phyloP scores from a whole-genome alignment of 164 flowering plant species.

The Magnolia changhungtana region DNA sequence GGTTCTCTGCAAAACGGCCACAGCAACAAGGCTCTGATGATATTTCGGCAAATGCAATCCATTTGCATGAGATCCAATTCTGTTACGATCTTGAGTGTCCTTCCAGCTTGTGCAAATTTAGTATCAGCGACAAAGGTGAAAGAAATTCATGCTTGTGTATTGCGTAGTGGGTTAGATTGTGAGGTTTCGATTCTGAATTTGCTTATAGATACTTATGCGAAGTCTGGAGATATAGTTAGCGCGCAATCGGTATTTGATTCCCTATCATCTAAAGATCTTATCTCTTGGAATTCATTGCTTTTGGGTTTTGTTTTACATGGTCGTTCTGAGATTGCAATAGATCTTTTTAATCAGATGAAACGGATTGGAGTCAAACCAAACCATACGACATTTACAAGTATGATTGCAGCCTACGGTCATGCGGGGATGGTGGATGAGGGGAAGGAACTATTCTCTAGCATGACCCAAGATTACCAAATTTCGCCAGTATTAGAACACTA shows the following conservation, averaged over 20 bases:
- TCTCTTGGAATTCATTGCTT: constrained; percentile 29
- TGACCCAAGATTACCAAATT: constrained; percentile 22
- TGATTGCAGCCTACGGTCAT: constrained; percentile 22
- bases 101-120: constrained; percentile 30
- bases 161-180: constrained; percentile 15
- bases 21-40: constrained; percentile 21
- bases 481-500: constrained; percentile 26
- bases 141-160: constrained; percentile 24
- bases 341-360: constrained; percentile 21
- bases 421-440: constrained; percentile 27
- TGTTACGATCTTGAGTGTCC: constrained; percentile 27
- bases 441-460: constrained; percentile 21
- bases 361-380: constrained; percentile 21
- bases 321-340: constrained; percentile 10
- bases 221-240: constrained; percentile 24
- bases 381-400: constrained; percentile 19
- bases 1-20: constrained; percentile 27
- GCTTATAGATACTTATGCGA: constrained; percentile 27
- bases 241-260: constrained; percentile 23
- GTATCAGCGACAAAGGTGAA: constrained; percentile 21
- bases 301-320: constrained; percentile 29
- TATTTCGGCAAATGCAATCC: constrained; percentile 30
- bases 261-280: constrained; percentile 17
- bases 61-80: constrained; percentile 19
- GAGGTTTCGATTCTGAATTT: constrained; percentile 17